Evolutionary conservation across 345 rosid genomes (phyloP), one percentile per base, ranked within the genome.

Genomic region (Pelargonium nanum): DNA sequence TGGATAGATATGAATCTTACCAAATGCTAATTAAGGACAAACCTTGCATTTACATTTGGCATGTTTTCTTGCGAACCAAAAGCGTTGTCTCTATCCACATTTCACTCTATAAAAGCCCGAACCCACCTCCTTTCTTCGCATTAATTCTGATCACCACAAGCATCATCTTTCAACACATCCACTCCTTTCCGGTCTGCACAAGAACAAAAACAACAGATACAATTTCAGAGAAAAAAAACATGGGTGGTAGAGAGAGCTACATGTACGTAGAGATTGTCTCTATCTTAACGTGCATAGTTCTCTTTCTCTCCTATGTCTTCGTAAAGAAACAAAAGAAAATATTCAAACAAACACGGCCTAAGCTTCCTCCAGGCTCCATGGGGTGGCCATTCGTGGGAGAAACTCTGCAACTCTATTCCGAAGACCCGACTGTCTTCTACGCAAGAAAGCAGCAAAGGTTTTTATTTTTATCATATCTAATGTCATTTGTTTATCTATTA

Each of bases 281-380:
- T 19, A 51, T 68, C 63, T 61, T 78, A 10, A 30, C 66, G 2
- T 74, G 65, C 73, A n/a, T 65, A 8, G 57, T 66, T 67, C 70
- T 82, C 58, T 54, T 74, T 13, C 73, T 85, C 59, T 78, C 77
- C 32, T 77, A 65, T 54, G 62, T 52, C 1, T 26, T 62, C 8
- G 3, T 26, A 53, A 74, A 64, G 34, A 79, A 60, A 56, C 61
- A 45, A 40, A 81, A 20, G 32, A 58, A 52, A 59, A 22, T 53
- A 26, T 22, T 56, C 40, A 56, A 60, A 62, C 34, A 62, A 23
- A 69, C 56, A 16, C 45, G 69, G n/a, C 65, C 55, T 16, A 79
- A 80, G 69, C 91, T 88, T 57, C 94, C 97, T 53, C 94, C 97
- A 4, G 97, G 97, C 59, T 84, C 96, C 58, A 74, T 84, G 88